Conservation (phyloP, 176 grass and related monocot species). For the Paspalum notatum region DNA sequence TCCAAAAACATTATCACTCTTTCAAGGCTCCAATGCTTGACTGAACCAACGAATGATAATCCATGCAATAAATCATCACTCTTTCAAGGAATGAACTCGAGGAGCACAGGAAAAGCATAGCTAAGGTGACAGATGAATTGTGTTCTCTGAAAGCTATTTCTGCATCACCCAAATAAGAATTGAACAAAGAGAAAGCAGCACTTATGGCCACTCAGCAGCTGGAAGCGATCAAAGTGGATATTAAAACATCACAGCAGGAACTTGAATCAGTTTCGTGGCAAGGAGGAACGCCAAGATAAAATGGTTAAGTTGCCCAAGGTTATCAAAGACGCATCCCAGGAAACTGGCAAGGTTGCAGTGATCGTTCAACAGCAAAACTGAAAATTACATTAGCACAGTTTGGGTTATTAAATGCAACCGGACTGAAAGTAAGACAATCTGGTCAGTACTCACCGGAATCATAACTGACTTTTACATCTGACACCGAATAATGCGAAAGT, state of each 20-base stretch:
- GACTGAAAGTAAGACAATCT: too few relatives aligned
- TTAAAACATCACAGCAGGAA: slow-evolving; percentile 53
- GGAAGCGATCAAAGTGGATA: slow-evolving; percentile 56
- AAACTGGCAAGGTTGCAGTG: slow-evolving; percentile 48
- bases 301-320: slow-evolving; percentile 48
- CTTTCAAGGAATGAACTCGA: slow-evolving; percentile 49
- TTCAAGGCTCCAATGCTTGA: too few relatives aligned
- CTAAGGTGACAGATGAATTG: slow-evolving; percentile 52
- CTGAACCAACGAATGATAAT: too few relatives aligned
- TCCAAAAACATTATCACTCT: too few relatives aligned
- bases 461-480: too few relatives aligned
- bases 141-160: slow-evolving; percentile 41
- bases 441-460: too few relatives aligned
- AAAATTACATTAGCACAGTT: too few relatives aligned
- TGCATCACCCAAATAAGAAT: slow-evolving; percentile 53
- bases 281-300: slow-evolving; percentile 42
- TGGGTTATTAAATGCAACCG: too few relatives aligned
- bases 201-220: slow-evolving; percentile 51
- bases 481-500: too few relatives aligned
- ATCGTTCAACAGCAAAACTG: too few relatives aligned
- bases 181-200: slow-evolving; percentile 61
- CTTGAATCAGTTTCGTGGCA: slow-evolving; percentile 44
- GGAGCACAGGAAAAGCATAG: slow-evolving; percentile 48
- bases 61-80: slow-evolving; percentile 40
- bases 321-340: slow-evolving; percentile 42